phyloP scores from a whole-genome alignment of 2,329 filamentous ascomycete genomes.

The Biscogniauxia marginata region DNA sequence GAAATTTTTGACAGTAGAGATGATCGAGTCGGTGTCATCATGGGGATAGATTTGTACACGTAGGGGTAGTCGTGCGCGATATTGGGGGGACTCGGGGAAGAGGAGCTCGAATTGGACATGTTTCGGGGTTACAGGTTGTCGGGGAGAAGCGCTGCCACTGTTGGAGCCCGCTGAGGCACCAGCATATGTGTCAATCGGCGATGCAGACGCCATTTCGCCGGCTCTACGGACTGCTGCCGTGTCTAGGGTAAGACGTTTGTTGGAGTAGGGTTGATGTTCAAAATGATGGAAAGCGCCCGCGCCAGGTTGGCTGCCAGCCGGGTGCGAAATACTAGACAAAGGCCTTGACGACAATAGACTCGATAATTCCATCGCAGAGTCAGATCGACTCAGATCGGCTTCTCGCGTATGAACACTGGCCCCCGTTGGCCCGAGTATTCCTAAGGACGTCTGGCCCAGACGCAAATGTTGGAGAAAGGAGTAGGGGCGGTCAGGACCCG shows the following conservation, averaged over 20 bases:
- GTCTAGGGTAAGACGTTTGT: conserved; percentile 23
- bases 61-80: conserved; percentile 76
- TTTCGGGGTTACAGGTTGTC: conserved; percentile 56
- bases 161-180: conserved; percentile 38
- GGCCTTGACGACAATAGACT: conserved; percentile 29
- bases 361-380: conserved; percentile 33
- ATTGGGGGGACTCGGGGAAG: conserved; percentile 65
- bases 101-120: conserved; percentile 78
- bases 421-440: not conserved
- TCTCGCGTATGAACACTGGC: conserved; percentile 4
- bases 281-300: conserved; percentile 29
- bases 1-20: conserved; percentile 98
- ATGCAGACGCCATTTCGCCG: conserved; percentile 46
- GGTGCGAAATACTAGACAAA: conserved; percentile 17
- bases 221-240: conserved; percentile 25
- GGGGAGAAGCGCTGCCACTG: conserved; percentile 47
- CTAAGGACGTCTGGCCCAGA: not conserved
- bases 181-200: conserved; percentile 39
- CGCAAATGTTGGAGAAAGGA: not conserved
- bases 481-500: conserved; percentile 22
- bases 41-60: conserved; percentile 89
- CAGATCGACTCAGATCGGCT: conserved; percentile 10
- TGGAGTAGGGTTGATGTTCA: conserved; percentile 15
- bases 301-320: conserved; percentile 19
- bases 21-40: conserved; percentile 95